Evolutionary conservation across 2,329 filamentous ascomycete genomes (phyloP), one percentile per base, ranked within the genome.

Genomic region (Teratosphaeria epicoccoides): DNA sequence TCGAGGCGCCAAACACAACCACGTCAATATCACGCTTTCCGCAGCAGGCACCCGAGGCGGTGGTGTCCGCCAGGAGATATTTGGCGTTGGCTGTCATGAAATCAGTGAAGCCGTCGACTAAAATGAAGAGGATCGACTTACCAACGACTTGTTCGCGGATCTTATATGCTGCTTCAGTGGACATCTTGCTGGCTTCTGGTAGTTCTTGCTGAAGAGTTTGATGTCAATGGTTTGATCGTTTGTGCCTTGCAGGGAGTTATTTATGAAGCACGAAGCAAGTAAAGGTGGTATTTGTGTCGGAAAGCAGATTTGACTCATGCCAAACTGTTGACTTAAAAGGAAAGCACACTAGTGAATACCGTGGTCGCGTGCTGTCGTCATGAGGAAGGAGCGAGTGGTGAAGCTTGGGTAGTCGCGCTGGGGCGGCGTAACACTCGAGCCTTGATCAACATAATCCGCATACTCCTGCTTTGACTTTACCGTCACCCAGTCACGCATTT

Each of bases 131-230:
- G 14, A 24, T 20, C 28, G 2, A 28, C 49, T 22, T 51, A 58
- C 59, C 57, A 11, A 60, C 29, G 46, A 57, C 56, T 47, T 61
- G 59, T 28, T 24, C 28, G 29, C 58, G 59, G n/a, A 17, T 40
- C n/a, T 17, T 40, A 17, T 40, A 40, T 20, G 33, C 33, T 20
- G 33, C 33, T 17, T 40, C 33, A 40, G 4, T 40, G 7, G 33
- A 40, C 33, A 40, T 40, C 33, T 40, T 40, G 33, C 33, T 40
- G 33, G 20, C 6, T 22, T 40, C 20, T 20, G 14, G 10, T 17
- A 4, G 33, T 20, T 17, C n/a, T 7, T 40, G 33, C 3, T 40
- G n/a, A 9, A 40, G n/a, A 5, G n/a, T 20, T 20, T n/a, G n/a
- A n/a, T n/a, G n/a, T n/a, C n/a, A n/a, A n/a, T n/a, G n/a, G n/a